Evolutionary conservation across 169 alveolate genomes (phyloP).

Genomic region (Cryptosporidium viatorum): DNA sequence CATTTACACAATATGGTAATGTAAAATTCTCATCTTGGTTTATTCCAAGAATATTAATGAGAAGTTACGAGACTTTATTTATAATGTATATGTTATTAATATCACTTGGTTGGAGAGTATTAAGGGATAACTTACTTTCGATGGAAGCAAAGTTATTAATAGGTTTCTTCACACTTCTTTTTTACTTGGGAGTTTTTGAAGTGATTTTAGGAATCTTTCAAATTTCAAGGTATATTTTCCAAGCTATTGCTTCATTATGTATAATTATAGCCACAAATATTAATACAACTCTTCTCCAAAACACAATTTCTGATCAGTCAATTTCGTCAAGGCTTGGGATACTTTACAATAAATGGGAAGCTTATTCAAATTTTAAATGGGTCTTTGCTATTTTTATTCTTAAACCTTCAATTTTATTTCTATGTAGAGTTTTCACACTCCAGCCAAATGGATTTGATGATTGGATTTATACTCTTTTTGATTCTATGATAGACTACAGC

Average conservation of each 20-base stretch:
- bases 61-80: constrained; percentile 35
- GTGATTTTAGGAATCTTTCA: constrained; percentile 43
- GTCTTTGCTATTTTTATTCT: constrained; percentile 26
- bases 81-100: constrained; percentile 49
- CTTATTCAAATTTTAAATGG: constrained; percentile 62
- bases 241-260: constrained; percentile 44
- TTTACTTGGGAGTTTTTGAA: constrained; percentile 54
- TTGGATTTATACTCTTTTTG: constrained; percentile 50
- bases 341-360: constrained; percentile 46
- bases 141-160: constrained; percentile 37
- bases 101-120: constrained; percentile 70
- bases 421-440: constrained; percentile 25
- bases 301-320: constrained; percentile 66
- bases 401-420: constrained; percentile 43
- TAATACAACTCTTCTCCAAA: constrained; percentile 38
- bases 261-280: constrained; percentile 61
- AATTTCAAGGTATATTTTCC: constrained; percentile 59
- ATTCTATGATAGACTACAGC: constrained; percentile 16
- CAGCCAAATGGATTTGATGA: constrained; percentile 70
- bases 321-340: constrained; percentile 72
- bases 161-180: constrained; percentile 24
- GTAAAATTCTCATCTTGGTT: constrained; percentile 41
- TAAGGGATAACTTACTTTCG: constrained; percentile 53
- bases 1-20: constrained; percentile 34
- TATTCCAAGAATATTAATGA: constrained; percentile 50